These are phyloP conservation scores for Aspergillus latus DNA, from an alignment of 2,329 filamentous ascomycete genomes.

Conservation along the genomic window DNA sequence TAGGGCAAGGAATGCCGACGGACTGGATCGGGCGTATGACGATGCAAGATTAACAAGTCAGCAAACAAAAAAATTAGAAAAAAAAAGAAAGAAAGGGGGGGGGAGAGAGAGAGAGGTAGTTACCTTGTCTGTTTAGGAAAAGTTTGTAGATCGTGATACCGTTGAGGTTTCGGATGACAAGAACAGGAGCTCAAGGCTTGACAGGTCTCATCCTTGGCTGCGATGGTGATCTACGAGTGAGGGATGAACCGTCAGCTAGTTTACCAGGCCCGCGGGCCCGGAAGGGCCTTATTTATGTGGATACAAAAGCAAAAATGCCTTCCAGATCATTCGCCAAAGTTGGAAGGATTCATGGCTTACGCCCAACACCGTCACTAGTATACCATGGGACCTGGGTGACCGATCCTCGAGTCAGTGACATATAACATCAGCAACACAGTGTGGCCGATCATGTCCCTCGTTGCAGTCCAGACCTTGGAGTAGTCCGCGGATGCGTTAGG, in stretches of 20 bases:
- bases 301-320: constrained; percentile 3
- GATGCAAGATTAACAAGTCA: background rate
- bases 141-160: background rate
- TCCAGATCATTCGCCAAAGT: background rate
- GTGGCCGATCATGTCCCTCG: background rate
- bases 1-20: background rate
- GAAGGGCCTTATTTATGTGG: background rate
- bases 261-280: background rate
- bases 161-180: background rate
- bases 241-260: background rate
- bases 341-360: background rate
- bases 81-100: background rate
- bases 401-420: background rate
- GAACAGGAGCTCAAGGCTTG: background rate
- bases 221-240: background rate
- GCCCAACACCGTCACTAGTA: background rate
- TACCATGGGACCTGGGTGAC: constrained; percentile 3
- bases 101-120: background rate
- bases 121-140: background rate
- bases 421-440: background rate
- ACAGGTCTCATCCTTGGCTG: background rate
- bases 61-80: background rate
- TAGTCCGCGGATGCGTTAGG: background rate
- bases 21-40: background rate
- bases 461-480: background rate